Base-by-base conservation (phyloP, 1,139 yeast genomes). In the Yarrowia galli region DNA sequence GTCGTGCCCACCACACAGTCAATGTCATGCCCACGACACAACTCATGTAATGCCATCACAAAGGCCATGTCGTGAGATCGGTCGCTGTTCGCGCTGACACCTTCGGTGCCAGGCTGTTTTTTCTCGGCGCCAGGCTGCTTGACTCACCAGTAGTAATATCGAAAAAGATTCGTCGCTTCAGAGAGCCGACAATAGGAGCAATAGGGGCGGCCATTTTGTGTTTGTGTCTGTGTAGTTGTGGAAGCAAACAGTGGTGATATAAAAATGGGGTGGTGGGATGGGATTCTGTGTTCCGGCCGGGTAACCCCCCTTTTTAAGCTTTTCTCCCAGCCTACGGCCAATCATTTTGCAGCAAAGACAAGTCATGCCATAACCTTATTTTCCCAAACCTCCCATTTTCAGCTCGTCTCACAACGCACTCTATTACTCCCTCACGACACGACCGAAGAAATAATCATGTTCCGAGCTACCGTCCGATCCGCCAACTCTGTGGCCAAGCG, bases 171-270 rank as follows among this genome's bases (percentile, higher is more conserved):
- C 88, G 89, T 84, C 88, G 91, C 83, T 86, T 91, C 73, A 93
- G 85, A 73, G 90, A 83, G 74, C 98, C 98, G 69, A 89, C 86
- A 77, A 93, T 92, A 76, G 97, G 97, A 78, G 97, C 92, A 77
- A 92, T 86, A 76, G 97, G 97, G 78, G 97, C 92, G 77, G 92
- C 86, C 91, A 90, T 89, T 75, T 74, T 83, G 71, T 67, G 65
- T 56, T 1, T 35, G 18, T 18, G 16, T n/a, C 16, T 48, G 53
- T 28, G 53, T 32, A 13, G 35, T 25, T 23, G 40, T 32, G 18
- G 53, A 22, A 23, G 54, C 22, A 25, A 28, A 35, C 16, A 15
- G 42, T 45, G 54, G 51, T 43, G 49, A 40, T 20, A 22, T 43
- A 43, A 58, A 58, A 58, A 32, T 43, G 28, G 25, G 36, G 36